phyloP scores from a whole-genome alignment of 306 rosid species.

The Casuarina glauca region DNA sequence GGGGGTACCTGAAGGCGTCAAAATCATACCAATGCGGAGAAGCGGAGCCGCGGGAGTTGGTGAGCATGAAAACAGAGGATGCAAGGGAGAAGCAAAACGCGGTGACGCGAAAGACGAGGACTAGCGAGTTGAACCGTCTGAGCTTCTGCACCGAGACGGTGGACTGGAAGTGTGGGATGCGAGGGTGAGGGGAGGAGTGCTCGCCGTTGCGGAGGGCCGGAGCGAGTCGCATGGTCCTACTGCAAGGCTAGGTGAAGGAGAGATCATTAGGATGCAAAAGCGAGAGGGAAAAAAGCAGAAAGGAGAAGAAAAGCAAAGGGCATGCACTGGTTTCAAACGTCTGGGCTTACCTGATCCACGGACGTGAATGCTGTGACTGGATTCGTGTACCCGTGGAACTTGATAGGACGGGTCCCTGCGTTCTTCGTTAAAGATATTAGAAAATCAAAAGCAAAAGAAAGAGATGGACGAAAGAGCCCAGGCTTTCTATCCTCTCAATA shows the following conservation, averaged over 20 bases:
- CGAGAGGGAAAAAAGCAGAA: not conserved
- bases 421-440: no score
- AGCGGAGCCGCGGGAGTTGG: conserved; percentile 56
- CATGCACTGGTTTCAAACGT: no score
- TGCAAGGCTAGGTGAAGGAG: not conserved
- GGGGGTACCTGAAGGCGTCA: conserved; percentile 83
- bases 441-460: no score
- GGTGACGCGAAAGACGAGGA: conserved; percentile 71
- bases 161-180: conserved; percentile 64
- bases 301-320: not conserved
- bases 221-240: conserved; percentile 63
- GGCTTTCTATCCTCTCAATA: not conserved
- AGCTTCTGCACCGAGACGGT: conserved; percentile 87
- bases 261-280: not conserved
- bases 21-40: conserved; percentile 82
- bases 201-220: conserved; percentile 60
- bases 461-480: not conserved
- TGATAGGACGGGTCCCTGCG: no score
- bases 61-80: conserved; percentile 82
- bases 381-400: no score
- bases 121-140: conserved; percentile 77
- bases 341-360: no score
- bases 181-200: conserved; percentile 44
- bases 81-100: conserved; percentile 81
- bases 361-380: no score